phyloP scores from a whole-genome alignment of 2,329 filamentous ascomycete genomes.

The Intubia oerlemansii region DNA sequence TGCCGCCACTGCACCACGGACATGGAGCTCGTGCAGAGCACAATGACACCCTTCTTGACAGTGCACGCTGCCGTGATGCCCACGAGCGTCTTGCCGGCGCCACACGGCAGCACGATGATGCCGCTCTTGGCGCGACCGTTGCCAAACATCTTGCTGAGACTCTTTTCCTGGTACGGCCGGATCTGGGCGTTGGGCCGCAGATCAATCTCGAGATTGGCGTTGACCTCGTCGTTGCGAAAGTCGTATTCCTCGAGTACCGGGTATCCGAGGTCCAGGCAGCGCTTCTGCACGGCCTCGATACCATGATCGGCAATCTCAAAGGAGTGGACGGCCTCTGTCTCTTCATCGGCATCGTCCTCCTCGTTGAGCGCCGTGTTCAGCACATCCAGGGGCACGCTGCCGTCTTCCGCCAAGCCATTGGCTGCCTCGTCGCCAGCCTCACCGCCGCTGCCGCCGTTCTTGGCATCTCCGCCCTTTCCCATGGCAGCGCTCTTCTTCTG shows the following conservation, averaged over 20 bases:
- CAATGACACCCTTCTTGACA: slow-evolving; percentile 88
- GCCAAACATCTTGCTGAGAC: slow-evolving; percentile 96
- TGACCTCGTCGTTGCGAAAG: slow-evolving; percentile 76
- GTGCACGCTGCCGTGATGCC: slow-evolving; percentile 97
- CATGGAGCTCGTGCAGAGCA: slow-evolving; percentile 94
- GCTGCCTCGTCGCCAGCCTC: background rate
- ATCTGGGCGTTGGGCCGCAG: slow-evolving; percentile 77
- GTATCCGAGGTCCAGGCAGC: slow-evolving; percentile 67
- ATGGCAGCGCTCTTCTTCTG: too few relatives aligned
- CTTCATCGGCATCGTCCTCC: slow-evolving; percentile 60
- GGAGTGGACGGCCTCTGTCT: slow-evolving; percentile 70
- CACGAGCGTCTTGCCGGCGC: slow-evolving; percentile 89
- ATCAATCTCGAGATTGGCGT: slow-evolving; percentile 85
- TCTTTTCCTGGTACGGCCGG: slow-evolving; percentile 90
- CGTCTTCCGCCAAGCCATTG: slow-evolving; percentile 1
- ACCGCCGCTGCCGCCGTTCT: background rate
- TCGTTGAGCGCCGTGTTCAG: slow-evolving; percentile 24
- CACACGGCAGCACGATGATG: slow-evolving; percentile 91
- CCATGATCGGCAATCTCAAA: slow-evolving; percentile 73
- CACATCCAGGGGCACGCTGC: slow-evolving; percentile 26
- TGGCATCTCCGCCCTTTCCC: background rate
- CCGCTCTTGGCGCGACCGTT: slow-evolving; percentile 94
- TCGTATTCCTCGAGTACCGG: slow-evolving; percentile 94
- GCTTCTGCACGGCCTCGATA: slow-evolving; percentile 74
- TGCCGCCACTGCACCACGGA: slow-evolving; percentile 92